A percentile compares a stretch with the other conserved stretches of the same genome.
phyloP scores from a whole-genome alignment of 441 rosid genomes.

The Bocquillonia castaneifolia region DNA sequence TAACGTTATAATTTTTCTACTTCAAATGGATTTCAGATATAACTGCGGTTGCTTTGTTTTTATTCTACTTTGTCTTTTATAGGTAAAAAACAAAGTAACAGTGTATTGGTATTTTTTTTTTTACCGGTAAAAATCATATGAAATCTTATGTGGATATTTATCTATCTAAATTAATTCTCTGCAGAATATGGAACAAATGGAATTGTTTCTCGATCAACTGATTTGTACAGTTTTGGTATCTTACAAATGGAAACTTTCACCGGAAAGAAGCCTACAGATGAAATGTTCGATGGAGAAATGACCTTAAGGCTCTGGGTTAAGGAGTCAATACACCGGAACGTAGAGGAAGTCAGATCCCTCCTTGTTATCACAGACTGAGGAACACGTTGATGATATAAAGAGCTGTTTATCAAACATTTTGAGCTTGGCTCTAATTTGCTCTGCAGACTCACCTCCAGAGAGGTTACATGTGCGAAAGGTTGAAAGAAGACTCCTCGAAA shows the following conservation, averaged over 20 bases:
- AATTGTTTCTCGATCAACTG: background rate
- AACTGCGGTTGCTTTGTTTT: too few relatives aligned
- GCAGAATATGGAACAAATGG: conserved; percentile 17
- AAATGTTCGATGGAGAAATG: conserved; percentile 13
- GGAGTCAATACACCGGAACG: conserved; percentile 4
- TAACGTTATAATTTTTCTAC: background rate
- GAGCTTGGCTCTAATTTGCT: conserved; percentile 17
- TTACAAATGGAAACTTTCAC: conserved; percentile 19
- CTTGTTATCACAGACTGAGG: conserved; percentile 12
- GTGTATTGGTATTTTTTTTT: too few relatives aligned
- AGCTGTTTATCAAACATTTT: background rate
- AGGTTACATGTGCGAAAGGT: too few relatives aligned
- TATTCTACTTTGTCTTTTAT: too few relatives aligned
- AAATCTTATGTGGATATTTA: too few relatives aligned
- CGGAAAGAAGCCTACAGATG: conserved; percentile 17
- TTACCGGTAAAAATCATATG: too few relatives aligned
- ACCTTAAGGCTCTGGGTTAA: conserved; percentile 13
- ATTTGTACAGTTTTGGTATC: conserved; percentile 22
- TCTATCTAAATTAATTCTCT: too few relatives aligned
- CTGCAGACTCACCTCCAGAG: conserved; percentile 10
- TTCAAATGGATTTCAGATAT: background rate
- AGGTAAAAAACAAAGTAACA: too few relatives aligned
- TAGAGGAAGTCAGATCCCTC: background rate
- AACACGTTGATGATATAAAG: background rate
- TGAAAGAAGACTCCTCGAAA: too few relatives aligned